A percentile compares a stretch with the other conserved stretches of the same genome.
These are phyloP conservation scores for Tulasnella sp. DNA, from an alignment of 768 basidiomycete genomes.

Conservation along the genomic window DNA sequence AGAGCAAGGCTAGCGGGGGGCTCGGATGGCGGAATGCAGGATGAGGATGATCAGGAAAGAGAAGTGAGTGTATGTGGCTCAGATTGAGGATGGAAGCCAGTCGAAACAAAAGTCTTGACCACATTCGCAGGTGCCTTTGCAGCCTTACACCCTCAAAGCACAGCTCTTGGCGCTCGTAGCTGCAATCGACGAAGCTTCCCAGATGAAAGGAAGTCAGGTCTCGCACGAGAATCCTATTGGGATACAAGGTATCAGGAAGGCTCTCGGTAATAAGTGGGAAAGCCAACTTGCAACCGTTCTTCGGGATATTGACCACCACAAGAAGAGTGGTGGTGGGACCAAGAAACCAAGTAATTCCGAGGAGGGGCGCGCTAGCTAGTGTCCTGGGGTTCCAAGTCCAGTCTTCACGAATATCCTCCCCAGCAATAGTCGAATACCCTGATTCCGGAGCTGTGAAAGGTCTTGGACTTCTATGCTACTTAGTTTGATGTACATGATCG, in stretches of 20 bases:
- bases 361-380: neutral
- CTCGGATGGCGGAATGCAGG: neutral
- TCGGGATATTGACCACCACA: neutral
- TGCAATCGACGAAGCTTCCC: neutral
- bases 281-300: neutral
- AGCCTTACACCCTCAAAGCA: neutral
- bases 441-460: no score
- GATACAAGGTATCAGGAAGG: neutral
- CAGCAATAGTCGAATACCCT: no score
- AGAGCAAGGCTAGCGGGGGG: neutral
- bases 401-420: no score
- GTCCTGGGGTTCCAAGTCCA: no score
- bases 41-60: neutral
- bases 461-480: no score
- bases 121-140: neutral
- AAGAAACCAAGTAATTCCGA: neutral
- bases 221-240: neutral
- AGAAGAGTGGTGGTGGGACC: neutral
- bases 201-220: neutral
- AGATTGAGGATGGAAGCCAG: neutral
- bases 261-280: conserved; percentile 2
- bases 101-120: neutral
- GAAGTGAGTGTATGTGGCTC: neutral
- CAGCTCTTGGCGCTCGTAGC: neutral
- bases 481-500: no score